Evolutionary conservation across 2,329 filamentous ascomycete genomes (phyloP), one percentile per base, ranked within the genome.

Genomic region (Arachnopeziza araneosa): DNA sequence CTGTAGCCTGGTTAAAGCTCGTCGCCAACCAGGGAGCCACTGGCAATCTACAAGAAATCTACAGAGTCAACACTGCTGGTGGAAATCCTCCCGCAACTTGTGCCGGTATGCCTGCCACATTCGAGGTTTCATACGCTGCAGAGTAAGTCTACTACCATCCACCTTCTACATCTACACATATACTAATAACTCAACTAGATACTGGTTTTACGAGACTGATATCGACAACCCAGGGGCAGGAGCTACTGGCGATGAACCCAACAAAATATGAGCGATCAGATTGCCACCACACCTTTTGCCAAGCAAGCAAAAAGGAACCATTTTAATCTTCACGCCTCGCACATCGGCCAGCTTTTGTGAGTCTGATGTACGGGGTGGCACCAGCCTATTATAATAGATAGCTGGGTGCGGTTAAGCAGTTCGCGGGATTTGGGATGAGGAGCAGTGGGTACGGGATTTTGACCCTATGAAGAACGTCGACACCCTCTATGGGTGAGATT

Each of bases 1-100:
- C 90, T 7, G 91, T 96, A 1, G 70, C 87, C 0, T 97, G 93
- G 92, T 79, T 98, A 63, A 89, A 88, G 73, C 82, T 97, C 30
- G 77, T 80, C 24, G 76, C 80, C 19, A 76, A 75, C 22, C 72
- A 75, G 52, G 81, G 79, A 30, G 82, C 81, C n/a, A 87, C 84
- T 1, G 83, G 83, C 1, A 76, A 79, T 52, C 83, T 90, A 66
- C 83, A 86, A 72, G 85, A 91, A 72, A 87, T 96, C 24, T 98
- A 93, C 76, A 84, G 93, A 14, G 77, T 97, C 52, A 82, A 90
- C 69, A 98, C 93, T 12, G 91, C 88, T 0, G 93, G 92, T 24
- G 93, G 93, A 12, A 83, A 81, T 53, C 76, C 91, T 1, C 93
- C 93, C 0, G 78, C 82, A 24, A 89, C 85, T 0, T 98, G 93